These are phyloP conservation scores for Rhizophora mangle DNA, from an alignment of 345 rosid species.

Conservation along the genomic window DNA sequence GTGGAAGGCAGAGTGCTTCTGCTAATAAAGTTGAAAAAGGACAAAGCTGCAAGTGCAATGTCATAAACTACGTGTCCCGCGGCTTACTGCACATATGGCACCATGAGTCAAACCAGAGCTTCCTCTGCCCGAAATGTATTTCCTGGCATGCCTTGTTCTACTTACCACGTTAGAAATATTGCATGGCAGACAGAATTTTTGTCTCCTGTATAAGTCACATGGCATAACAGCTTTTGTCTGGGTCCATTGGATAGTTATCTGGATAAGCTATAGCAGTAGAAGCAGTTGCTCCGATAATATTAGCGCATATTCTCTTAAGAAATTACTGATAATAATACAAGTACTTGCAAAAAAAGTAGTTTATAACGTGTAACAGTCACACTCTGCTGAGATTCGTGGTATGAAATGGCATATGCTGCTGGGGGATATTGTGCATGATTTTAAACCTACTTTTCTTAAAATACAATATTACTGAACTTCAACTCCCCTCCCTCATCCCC, in stretches of 20 bases:
- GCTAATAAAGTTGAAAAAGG: slow-evolving; percentile 75
- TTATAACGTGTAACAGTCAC: too few species aligned
- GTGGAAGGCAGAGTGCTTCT: slow-evolving; percentile 84
- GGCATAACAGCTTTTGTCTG: neutral
- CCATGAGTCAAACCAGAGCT: slow-evolving; percentile 95
- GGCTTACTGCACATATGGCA: slow-evolving; percentile 41
- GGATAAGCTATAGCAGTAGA: too few species aligned
- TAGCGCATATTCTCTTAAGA: neutral
- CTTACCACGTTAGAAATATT: slow-evolving; percentile 1
- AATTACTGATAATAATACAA: too few species aligned
- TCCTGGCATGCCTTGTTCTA: slow-evolving; percentile 26
- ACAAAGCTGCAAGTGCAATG: slow-evolving; percentile 64
- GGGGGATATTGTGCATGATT: too few species aligned
- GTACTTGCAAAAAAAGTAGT: too few species aligned
- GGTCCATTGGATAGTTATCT: neutral
- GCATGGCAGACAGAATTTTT: neutral
- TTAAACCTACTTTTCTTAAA: too few species aligned
- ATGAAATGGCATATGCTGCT: too few species aligned
- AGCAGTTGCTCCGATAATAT: neutral
- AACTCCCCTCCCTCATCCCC: too few species aligned
- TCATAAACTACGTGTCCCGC: slow-evolving; percentile 66
- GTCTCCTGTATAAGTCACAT: neutral
- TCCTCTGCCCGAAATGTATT: slow-evolving; percentile 80
- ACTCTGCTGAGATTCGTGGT: too few species aligned
- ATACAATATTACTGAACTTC: too few species aligned